A percentile compares a stretch with the other conserved stretches of the same genome.
These are phyloP conservation scores for Penicillium griseofulvum DNA, from an alignment of 2,329 filamentous ascomycete genomes.

Conservation along the genomic window DNA sequence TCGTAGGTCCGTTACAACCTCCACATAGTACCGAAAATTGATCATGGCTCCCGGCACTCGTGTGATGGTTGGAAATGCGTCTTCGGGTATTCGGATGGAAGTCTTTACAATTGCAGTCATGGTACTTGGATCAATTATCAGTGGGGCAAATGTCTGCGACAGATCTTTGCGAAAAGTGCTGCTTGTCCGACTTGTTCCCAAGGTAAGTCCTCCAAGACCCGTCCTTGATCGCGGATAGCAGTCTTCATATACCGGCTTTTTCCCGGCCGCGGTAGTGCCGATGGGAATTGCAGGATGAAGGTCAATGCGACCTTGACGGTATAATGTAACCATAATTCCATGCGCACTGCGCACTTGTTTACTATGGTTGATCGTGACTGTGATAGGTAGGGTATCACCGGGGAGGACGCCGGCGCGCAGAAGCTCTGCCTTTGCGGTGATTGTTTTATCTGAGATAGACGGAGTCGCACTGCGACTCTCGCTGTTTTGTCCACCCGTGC, in stretches of 20 bases:
- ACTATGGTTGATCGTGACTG: slow-evolving; percentile 79
- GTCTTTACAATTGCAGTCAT: slow-evolving; percentile 78
- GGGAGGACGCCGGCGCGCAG: slow-evolving; percentile 79
- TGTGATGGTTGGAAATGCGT: slow-evolving; percentile 87
- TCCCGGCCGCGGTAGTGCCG: slow-evolving; percentile 61
- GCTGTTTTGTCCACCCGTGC: slow-evolving; percentile 43
- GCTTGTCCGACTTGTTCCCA: slow-evolving; percentile 80
- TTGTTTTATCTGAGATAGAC: slow-evolving; percentile 68
- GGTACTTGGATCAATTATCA: slow-evolving; percentile 80
- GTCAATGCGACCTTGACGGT: slow-evolving; percentile 87
- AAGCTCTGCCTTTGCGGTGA: slow-evolving; percentile 81
- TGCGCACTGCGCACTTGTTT: slow-evolving; percentile 87
- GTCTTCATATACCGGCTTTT: slow-evolving; percentile 72
- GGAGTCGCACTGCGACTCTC: slow-evolving; percentile 51
- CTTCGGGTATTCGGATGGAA: slow-evolving; percentile 80
- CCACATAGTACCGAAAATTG: slow-evolving; percentile 88
- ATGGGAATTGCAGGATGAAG: slow-evolving; percentile 64
- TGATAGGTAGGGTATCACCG: slow-evolving; percentile 77
- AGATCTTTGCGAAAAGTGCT: slow-evolving; percentile 96
- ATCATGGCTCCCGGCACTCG: slow-evolving; percentile 91
- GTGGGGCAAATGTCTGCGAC: slow-evolving; percentile 79
- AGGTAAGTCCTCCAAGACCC: slow-evolving; percentile 78
- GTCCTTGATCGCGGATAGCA: slow-evolving; percentile 85
- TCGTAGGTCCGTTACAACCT: slow-evolving; percentile 88
- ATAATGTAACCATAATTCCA: slow-evolving; percentile 88